Evolutionary conservation across 164 flowering plant species (phyloP), one percentile per base, ranked within the genome.

Genomic region (Malania oleifera): DNA sequence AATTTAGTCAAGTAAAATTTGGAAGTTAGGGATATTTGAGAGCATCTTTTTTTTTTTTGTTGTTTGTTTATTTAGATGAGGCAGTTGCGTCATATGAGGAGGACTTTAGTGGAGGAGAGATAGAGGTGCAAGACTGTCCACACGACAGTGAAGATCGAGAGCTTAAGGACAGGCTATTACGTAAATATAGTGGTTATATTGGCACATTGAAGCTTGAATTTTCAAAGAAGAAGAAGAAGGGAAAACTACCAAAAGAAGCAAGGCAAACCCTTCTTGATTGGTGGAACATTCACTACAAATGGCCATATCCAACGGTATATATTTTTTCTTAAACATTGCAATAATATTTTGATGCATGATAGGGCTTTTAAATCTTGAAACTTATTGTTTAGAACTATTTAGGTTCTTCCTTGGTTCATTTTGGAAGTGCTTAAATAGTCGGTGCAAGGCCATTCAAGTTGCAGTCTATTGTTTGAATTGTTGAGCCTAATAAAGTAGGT

Each of bases 261-360:
- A 74, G 81, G 59, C 83, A 79, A 66, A 65, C 62, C 19, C 75
- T 85, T 25, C 83, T 83, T 14, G 75, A 78, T 37, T 85, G 91
- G 91, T 85, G 91, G 91, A 80, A 64, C 52, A n/a, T 76, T 54
- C 88, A 85, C 64, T 72, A 74, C 56, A 83, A 80, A 56, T 85
- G 88, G 91, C 91, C 91, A 10, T 85, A 85, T 56, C 91, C 91
- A 7, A 81, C 88, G 54, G 91, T 85, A 72, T 49, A 47, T 18
- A 2, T 23, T 38, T 14, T n/a, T n/a, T n/a, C n/a, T n/a, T n/a
- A n/a, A n/a, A n/a, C n/a, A n/a, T n/a, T n/a, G n/a, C n/a, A n/a
- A n/a, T n/a, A n/a, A n/a, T n/a, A n/a, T n/a, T n/a, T n/a, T n/a
- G n/a, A n/a, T n/a, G n/a, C n/a, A n/a, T n/a, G n/a, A n/a, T n/a